These are phyloP conservation scores for Didymella segeticola DNA, from an alignment of 2,329 filamentous ascomycete species.

Conservation along the genomic window DNA sequence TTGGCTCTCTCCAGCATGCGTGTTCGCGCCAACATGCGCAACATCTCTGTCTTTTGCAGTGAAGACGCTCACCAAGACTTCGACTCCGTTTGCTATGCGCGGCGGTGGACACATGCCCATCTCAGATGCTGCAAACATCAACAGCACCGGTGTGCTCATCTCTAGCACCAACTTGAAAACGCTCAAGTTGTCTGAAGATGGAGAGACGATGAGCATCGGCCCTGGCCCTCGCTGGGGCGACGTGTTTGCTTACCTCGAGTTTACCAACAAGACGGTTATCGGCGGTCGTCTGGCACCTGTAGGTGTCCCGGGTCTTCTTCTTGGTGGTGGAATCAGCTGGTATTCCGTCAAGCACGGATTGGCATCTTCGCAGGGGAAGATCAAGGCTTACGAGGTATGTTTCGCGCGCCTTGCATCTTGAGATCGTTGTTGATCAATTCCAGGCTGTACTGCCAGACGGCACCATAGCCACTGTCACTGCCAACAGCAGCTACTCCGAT, in stretches of 20 bases:
- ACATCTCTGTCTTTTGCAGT: slow-evolving; percentile 26
- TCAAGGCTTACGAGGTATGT: no score
- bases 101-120: slow-evolving; percentile 37
- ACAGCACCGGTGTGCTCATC: slow-evolving; percentile 26
- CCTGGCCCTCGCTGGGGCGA: slow-evolving; percentile 45
- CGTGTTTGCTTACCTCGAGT: slow-evolving; percentile 33
- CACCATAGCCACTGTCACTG: slow-evolving; percentile 14
- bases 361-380: no score
- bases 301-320: slow-evolving; percentile 42
- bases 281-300: slow-evolving; percentile 41
- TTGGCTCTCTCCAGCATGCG: slow-evolving; percentile 26
- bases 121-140: slow-evolving; percentile 26
- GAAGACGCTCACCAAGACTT: slow-evolving; percentile 17
- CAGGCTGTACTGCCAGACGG: no score
- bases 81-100: slow-evolving; percentile 29
- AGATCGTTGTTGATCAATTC: no score
- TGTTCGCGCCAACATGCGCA: slow-evolving; percentile 24
- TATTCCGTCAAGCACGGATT: no score
- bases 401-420: no score
- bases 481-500: slow-evolving; percentile 36
- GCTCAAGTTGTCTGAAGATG: slow-evolving; percentile 31
- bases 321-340: slow-evolving; percentile 34
- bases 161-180: slow-evolving; percentile 29
- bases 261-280: slow-evolving; percentile 27
- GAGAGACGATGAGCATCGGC: slow-evolving; percentile 35